These are phyloP conservation scores for Pseudogymnoascus sp. DNA, from an alignment of 2,329 filamentous ascomycete species.

Conservation along the genomic window DNA sequence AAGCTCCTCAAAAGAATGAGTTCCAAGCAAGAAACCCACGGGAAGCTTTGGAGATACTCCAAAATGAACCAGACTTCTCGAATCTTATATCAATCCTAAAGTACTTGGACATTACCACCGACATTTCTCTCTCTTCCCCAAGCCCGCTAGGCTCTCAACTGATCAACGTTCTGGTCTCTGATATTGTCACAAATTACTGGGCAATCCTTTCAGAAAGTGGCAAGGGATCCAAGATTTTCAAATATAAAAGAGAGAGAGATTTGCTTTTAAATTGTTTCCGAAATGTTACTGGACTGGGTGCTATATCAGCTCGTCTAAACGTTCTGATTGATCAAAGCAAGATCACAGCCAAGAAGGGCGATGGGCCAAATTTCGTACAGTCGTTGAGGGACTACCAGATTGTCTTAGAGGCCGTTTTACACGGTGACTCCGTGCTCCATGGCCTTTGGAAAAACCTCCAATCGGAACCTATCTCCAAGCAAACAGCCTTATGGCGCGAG, in stretches of 20 bases:
- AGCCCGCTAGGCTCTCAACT: slow-evolving; percentile 66
- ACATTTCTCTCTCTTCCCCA: slow-evolving; percentile 53
- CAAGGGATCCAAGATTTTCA: slow-evolving; percentile 18
- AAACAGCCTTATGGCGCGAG: slow-evolving; percentile 55
- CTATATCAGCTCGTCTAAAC: slow-evolving; percentile 62
- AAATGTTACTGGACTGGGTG: slow-evolving; percentile 70
- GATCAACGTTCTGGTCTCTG: slow-evolving; percentile 63
- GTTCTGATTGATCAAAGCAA: slow-evolving; percentile 48
- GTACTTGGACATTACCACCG: slow-evolving; percentile 36
- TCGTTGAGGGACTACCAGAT: slow-evolving; percentile 33
- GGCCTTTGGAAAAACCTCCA: slow-evolving; percentile 38
- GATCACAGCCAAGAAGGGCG: slow-evolving; percentile 21
- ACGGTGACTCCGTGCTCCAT: slow-evolving; percentile 33
- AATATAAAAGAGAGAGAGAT: slow-evolving; percentile 29
- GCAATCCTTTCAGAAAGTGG: slow-evolving; percentile 41
- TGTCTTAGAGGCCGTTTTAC: slow-evolving; percentile 35
- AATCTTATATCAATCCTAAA: slow-evolving; percentile 44
- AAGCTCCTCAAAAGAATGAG: background rate
- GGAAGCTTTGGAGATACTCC: slow-evolving; percentile 52
- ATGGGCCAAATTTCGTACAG: slow-evolving; percentile 26
- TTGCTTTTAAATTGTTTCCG: slow-evolving; percentile 57
- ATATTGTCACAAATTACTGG: slow-evolving; percentile 81
- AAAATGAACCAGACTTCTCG: slow-evolving; percentile 53
- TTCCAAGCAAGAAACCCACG: slow-evolving; percentile 22
- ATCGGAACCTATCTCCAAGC: slow-evolving; percentile 31